phyloP scores from a whole-genome alignment of 768 basidiomycete genomes.

The Tylopilus balloui region DNA sequence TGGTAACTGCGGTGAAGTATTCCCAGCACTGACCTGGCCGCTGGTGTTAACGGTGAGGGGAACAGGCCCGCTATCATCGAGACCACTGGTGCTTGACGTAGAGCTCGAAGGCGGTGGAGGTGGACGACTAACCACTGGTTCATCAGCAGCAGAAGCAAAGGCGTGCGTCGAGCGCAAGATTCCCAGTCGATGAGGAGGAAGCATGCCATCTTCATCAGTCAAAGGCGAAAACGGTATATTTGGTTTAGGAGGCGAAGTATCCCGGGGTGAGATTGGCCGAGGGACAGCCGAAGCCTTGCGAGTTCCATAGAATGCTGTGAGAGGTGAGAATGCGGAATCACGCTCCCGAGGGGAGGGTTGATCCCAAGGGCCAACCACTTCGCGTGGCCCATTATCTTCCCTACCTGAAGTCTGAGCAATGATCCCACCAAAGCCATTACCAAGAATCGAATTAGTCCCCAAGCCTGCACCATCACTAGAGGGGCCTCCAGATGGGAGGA shows the following conservation, averaged over 20 bases:
- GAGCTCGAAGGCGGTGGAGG: constrained; percentile 36
- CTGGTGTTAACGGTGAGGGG: constrained; percentile 48
- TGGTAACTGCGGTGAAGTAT: constrained; percentile 66
- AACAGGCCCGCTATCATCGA: constrained; percentile 30
- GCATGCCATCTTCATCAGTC: constrained; percentile 32
- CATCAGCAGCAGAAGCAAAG: constrained; percentile 23
- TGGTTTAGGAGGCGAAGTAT: constrained; percentile 25
- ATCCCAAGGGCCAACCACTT: constrained; percentile 32
- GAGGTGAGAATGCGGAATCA: constrained; percentile 20
- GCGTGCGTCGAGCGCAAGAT: constrained; percentile 25
- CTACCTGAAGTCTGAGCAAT: constrained; percentile 25
- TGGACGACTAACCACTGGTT: constrained; percentile 25
- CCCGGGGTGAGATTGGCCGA: constrained; percentile 27
- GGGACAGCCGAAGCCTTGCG: constrained; percentile 24
- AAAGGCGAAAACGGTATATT: constrained; percentile 21
- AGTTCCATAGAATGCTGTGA: constrained; percentile 26
- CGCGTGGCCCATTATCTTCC: constrained; percentile 24
- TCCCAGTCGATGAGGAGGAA: constrained; percentile 29
- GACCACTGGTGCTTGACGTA: constrained; percentile 42
- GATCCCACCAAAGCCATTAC: constrained; percentile 23
- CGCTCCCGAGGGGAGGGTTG: constrained; percentile 32
- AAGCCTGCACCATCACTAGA: constrained; percentile 17
- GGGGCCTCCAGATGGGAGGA: constrained; percentile 16
- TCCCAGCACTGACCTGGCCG: constrained; percentile 29
- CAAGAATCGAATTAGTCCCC: constrained; percentile 20